Base-by-base conservation (phyloP, 371 early-diverging fungal species). In the Lichtheimia corymbifera region DNA sequence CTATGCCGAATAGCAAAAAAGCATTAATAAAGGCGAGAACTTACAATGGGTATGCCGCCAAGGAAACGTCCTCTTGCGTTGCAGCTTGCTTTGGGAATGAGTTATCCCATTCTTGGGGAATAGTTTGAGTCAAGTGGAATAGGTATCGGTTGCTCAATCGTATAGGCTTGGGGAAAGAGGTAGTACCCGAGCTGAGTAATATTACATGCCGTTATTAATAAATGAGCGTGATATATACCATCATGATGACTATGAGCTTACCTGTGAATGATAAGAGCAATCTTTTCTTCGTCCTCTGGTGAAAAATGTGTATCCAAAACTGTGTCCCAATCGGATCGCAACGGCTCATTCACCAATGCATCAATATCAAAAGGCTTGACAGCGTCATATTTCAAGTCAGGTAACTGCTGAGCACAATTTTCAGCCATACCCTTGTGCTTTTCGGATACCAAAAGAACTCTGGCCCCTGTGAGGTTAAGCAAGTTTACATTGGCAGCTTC, bases 141-240 rank as follows among this genome's bases (percentile, higher is more conserved):
- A 65, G 27, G 40, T 59, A 59, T 15, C 63, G 62, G 45, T 69
- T 65, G 52, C 70, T 69, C 24, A 65, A 56, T 42, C 53, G 55
- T n/a, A 69, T 69, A 13, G 70, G 70, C 35, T 69, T 69, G 12
- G 70, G 70, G 22, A 62, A 59, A 20, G 50, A 20, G 12, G 70
- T 69, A 5, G 65, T 58, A 6, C 70, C 70, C 13, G 70, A 69
- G 22, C 70, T 4, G 28, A 2, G 22, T 22, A 22, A n/a, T n/a
- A n/a, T n/a, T 22, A 22, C 22, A 22, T 22, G 28, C 4, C 28
- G 7, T 7, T 28, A 4, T 28, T 28, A 28, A 28, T 28, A 28
- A 5, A 28, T 4, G 28, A 4, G 4, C 2, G 7, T 5, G 28
- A 7, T 27, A 27, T 27, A 27, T 27, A 28, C 7, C 22, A 22